A percentile compares a stretch with the other conserved stretches of the same genome.
Evolutionary conservation across 2,329 filamentous ascomycete species (phyloP).

Genomic region (Penicillium sp.): DNA sequence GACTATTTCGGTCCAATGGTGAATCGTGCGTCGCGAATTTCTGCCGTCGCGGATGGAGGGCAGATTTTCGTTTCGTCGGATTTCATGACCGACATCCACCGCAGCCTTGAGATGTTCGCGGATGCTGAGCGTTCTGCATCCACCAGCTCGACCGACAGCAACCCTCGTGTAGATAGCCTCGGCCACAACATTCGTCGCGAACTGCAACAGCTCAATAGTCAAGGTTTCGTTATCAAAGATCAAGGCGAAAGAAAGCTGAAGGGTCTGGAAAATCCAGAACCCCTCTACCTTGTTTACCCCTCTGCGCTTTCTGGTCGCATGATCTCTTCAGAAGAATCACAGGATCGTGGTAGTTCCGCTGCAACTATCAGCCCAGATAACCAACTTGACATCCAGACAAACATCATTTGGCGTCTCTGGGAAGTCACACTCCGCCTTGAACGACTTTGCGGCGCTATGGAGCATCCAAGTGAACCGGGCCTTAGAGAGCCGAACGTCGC

Average conservation of each 20-base stretch:
- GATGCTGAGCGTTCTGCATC: conserved; percentile 74
- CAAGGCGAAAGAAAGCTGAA: conserved; percentile 94
- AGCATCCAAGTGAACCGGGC: conserved; percentile 62
- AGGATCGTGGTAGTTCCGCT: conserved; percentile 45
- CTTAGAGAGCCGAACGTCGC: conserved; percentile 80
- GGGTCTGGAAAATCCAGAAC: conserved; percentile 94
- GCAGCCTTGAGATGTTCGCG: conserved; percentile 83
- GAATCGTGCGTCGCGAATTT: conserved; percentile 92
- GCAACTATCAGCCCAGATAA: conserved; percentile 64
- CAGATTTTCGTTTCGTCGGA: conserved; percentile 97
- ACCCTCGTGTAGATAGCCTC: conserved; percentile 68
- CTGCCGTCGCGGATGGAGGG: conserved; percentile 89
- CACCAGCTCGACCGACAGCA: conserved; percentile 68
- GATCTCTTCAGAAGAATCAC: conserved; percentile 47
- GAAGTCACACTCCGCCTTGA: conserved; percentile 83
- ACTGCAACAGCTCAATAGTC: conserved; percentile 78
- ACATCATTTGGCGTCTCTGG: conserved; percentile 87
- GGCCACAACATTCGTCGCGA: conserved; percentile 82
- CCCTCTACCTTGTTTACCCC: conserved; percentile 93
- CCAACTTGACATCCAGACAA: conserved; percentile 74
- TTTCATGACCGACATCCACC: conserved; percentile 93
- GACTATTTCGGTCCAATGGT: conserved; percentile 99
- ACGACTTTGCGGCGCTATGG: conserved; percentile 88
- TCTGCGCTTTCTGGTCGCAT: conserved; percentile 77
- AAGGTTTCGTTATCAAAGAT: conserved; percentile 96